Conservation (phyloP, 2,329 filamentous ascomycete species). For the Neofusicoccum cordaticola region DNA sequence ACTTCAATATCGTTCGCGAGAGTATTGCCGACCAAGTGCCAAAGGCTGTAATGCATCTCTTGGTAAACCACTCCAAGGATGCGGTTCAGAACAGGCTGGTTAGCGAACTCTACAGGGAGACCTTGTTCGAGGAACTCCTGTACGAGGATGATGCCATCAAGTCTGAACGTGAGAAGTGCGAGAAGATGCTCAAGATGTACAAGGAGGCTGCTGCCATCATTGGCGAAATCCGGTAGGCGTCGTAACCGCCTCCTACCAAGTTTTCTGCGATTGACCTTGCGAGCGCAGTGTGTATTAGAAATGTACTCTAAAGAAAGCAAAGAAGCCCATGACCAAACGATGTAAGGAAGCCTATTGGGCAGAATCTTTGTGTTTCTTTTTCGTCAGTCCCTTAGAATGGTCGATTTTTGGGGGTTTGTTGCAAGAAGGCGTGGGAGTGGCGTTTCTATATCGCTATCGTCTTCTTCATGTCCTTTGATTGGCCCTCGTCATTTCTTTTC, state of each 20-base stretch:
- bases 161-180: conserved; percentile 97
- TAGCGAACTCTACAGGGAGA: conserved; percentile 90
- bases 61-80: conserved; percentile 98
- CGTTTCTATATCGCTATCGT: neutral
- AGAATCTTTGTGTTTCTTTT: neutral
- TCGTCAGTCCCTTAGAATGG: neutral
- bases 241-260: neutral
- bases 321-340: neutral
- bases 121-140: conserved; percentile 84
- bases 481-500: neutral
- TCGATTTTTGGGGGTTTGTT: neutral
- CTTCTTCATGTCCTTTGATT: neutral
- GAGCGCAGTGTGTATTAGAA: conserved; percentile 15
- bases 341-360: neutral
- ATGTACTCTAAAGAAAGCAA: conserved; percentile 12
- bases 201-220: conserved; percentile 98
- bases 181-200: conserved; percentile 91
- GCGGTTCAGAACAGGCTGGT: conserved; percentile 96
- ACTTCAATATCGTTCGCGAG: conserved; percentile 98
- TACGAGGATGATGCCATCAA: conserved; percentile 98
- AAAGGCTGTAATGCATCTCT: conserved; percentile 97
- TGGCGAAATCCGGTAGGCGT: conserved; percentile 76
- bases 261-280: conserved; percentile 10
- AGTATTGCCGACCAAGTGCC: conserved; percentile 98
- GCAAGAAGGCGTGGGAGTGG: conserved; percentile 8